Evolutionary conservation across 768 basidiomycete genomes (phyloP).

Genomic region (Pisolithus marmoratus): DNA sequence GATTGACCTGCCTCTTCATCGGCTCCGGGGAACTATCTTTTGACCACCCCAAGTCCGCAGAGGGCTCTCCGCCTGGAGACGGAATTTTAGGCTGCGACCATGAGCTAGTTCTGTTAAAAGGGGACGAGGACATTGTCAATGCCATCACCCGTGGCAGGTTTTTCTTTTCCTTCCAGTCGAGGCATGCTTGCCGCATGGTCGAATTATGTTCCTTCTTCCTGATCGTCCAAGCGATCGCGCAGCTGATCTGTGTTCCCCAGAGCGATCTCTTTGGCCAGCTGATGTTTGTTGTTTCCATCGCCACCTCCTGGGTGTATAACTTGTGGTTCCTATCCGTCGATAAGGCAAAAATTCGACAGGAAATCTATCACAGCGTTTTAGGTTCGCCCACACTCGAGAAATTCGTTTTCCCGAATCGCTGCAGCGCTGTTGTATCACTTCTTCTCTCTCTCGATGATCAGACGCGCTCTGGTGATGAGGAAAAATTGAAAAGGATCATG

Average conservation of each 20-base stretch:
- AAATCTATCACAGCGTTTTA: too few species aligned
- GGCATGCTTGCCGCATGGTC: neutral
- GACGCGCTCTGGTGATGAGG: neutral
- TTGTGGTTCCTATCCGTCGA: conserved; percentile 13
- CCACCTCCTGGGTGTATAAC: conserved; percentile 27
- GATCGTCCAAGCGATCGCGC: too few species aligned
- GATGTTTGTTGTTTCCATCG: too few species aligned
- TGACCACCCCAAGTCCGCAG: neutral
- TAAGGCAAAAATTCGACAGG: too few species aligned
- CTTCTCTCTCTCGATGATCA: too few species aligned
- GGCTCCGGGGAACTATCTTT: conserved; percentile 15
- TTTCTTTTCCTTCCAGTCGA: neutral
- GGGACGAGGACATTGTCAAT: neutral
- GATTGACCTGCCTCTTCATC: conserved; percentile 19
- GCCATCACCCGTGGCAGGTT: neutral
- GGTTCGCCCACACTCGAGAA: conserved; percentile 3
- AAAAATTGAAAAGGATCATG: too few species aligned
- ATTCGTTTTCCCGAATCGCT: conserved; percentile 7
- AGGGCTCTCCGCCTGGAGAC: too few species aligned
- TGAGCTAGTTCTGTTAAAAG: too few species aligned
- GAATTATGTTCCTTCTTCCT: too few species aligned
- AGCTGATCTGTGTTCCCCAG: too few species aligned
- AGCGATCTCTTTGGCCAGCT: too few species aligned
- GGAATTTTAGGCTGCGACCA: too few species aligned
- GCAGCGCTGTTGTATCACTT: conserved; percentile 7